These are phyloP conservation scores for Akanthomyces lecanii DNA, from an alignment of 2,329 filamentous ascomycete genomes.

Conservation along the genomic window DNA sequence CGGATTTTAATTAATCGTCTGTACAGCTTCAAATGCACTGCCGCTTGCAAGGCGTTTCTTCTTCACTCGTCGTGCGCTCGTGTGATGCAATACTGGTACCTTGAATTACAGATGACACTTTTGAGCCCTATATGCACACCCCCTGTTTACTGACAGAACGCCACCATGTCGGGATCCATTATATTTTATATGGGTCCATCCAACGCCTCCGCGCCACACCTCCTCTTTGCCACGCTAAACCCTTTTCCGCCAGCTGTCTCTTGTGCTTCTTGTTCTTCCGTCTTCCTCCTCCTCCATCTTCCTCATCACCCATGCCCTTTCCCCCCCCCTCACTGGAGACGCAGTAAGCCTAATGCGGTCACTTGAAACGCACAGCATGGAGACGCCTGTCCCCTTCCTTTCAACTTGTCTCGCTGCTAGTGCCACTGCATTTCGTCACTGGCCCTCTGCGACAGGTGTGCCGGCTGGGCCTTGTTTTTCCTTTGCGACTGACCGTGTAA, in stretches of 20 bases:
- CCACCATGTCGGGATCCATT: slow-evolving; percentile 5
- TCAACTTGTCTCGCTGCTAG: slow-evolving; percentile 1
- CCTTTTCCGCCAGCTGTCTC: background rate
- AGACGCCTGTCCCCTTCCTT: slow-evolving; percentile 4
- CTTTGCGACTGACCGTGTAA: background rate
- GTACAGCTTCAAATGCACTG: too few species aligned
- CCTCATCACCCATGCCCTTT: background rate
- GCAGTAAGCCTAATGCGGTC: slow-evolving; percentile 12
- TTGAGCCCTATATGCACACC: slow-evolving; percentile 1
- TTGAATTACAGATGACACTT: background rate
- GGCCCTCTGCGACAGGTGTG: background rate
- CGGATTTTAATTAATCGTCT: too few species aligned
- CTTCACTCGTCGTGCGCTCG: too few species aligned
- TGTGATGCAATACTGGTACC: background rate
- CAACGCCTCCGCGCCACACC: background rate
- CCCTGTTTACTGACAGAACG: background rate
- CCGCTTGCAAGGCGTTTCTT: too few species aligned
- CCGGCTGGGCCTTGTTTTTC: background rate
- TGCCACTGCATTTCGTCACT: slow-evolving; percentile 4
- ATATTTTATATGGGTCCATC: background rate
- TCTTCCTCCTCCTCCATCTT: background rate
- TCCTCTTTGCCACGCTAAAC: background rate
- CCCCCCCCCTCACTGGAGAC: slow-evolving; percentile 1
- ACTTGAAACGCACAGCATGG: slow-evolving; percentile 14
- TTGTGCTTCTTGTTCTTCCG: background rate